Percentiles rank a stretch among this genome's conserved stretches.
Conservation (phyloP, 768 basidiomycete species). For the Agrocybe chaxingu region DNA sequence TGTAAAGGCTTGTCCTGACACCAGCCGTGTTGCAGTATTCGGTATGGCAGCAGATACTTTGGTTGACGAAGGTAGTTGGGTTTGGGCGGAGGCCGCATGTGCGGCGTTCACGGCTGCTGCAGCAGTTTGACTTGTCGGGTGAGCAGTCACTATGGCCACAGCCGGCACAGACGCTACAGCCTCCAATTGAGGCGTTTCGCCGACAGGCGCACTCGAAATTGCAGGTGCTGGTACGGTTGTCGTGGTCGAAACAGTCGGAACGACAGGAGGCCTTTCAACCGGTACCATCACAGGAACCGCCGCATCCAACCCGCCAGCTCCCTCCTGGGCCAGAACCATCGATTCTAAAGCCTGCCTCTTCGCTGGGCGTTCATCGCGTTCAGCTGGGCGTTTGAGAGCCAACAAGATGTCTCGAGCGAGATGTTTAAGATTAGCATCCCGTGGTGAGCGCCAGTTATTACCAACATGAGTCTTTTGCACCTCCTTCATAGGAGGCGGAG, state of each 20-base stretch:
- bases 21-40: no score
- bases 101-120: not conserved
- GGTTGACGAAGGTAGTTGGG: not conserved
- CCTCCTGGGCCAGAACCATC: not conserved
- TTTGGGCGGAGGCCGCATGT: not conserved
- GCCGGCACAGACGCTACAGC: no score
- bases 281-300: not conserved
- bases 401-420: conserved; percentile 57
- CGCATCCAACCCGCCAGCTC: not conserved
- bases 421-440: conserved; percentile 44
- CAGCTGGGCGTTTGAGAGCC: conserved; percentile 35
- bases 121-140: no score
- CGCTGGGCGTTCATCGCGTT: conserved; percentile 7
- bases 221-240: no score
- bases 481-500: not conserved
- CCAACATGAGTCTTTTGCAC: not conserved
- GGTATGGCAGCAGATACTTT: no score
- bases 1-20: no score
- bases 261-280: no score
- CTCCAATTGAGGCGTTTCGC: no score
- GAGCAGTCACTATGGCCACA: no score
- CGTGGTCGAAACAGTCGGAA: no score
- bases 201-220: no score
- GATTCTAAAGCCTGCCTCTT: conserved; percentile 20
- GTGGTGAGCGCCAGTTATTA: conserved; percentile 25